These are phyloP conservation scores for Wickerhamomyces rabaulensis DNA, from an alignment of 805 yeast genomes.

Conservation along the genomic window DNA sequence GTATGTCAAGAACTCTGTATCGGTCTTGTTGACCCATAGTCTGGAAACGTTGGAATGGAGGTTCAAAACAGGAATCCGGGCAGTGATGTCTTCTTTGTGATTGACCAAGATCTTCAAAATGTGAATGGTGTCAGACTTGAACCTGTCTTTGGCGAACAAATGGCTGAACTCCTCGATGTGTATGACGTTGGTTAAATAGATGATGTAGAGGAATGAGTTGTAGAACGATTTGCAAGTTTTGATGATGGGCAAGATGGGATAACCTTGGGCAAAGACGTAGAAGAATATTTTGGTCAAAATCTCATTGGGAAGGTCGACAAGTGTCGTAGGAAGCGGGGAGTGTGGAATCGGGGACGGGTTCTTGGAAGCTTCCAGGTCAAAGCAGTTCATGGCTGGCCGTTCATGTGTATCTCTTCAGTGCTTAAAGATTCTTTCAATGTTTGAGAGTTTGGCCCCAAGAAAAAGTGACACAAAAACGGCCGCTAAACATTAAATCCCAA, in stretches of 20 bases:
- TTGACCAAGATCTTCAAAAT: constrained; percentile 1
- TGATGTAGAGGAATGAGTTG: constrained; percentile 5
- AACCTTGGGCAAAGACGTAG: constrained; percentile 1
- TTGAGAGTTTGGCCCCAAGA: no score
- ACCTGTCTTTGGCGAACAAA: not conserved
- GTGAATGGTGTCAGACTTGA: not conserved
- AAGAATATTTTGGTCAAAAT: constrained; percentile 9
- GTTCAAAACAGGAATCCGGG: constrained; percentile 1
- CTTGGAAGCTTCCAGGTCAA: not conserved
- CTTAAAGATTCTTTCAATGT: no score
- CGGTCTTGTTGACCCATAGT: not conserved
- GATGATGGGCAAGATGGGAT: constrained; percentile 12
- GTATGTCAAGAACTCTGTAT: not conserved
- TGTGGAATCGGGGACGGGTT: not conserved
- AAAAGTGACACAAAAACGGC: not conserved
- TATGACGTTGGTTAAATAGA: constrained; percentile 9
- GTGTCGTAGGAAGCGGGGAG: not conserved
- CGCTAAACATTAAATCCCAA: no score
- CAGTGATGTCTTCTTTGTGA: not conserved
- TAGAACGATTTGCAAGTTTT: constrained; percentile 8
- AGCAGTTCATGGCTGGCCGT: not conserved
- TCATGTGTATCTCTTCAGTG: no score
- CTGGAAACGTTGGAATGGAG: constrained; percentile 6
- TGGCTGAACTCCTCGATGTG: constrained; percentile 5
- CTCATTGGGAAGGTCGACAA: constrained; percentile 15